phyloP scores from a whole-genome alignment of 1,284 basidiomycete species.

The Puccinia novopanici region DNA sequence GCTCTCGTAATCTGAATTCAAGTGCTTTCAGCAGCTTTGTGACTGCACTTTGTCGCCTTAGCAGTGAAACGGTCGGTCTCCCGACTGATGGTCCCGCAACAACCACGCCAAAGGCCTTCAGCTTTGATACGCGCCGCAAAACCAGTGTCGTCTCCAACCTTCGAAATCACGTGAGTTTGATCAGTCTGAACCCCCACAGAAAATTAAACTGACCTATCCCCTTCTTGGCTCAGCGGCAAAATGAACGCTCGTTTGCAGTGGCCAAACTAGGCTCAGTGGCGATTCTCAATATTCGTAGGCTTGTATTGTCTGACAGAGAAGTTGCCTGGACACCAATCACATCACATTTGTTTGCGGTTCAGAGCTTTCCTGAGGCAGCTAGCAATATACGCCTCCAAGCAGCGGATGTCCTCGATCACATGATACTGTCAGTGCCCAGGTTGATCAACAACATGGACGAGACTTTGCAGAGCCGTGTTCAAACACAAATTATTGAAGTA shows the following conservation, averaged over 20 bases:
- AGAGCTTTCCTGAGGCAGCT: constrained; percentile 70
- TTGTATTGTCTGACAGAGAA: constrained; percentile 75
- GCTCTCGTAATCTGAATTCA: constrained; percentile 41
- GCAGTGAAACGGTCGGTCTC: constrained; percentile 55
- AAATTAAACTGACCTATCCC: not conserved
- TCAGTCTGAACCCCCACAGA: not conserved
- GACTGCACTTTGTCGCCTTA: constrained; percentile 41
- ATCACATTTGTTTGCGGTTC: constrained; percentile 73
- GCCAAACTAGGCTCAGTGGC: constrained; percentile 78
- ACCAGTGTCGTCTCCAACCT: constrained; percentile 82
- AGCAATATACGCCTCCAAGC: constrained; percentile 83
- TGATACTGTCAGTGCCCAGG: constrained; percentile 70
- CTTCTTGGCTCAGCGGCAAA: constrained; percentile 52
- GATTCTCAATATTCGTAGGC: constrained; percentile 77
- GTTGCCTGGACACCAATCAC: constrained; percentile 84
- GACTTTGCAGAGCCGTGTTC: constrained; percentile 68
- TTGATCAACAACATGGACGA: constrained; percentile 59
- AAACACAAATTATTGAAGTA: constrained; percentile 77
- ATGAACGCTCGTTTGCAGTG: constrained; percentile 72
- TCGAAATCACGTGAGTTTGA: constrained; percentile 68
- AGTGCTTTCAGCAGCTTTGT: constrained; percentile 44
- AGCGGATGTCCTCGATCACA: constrained; percentile 77
- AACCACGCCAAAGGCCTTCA: constrained; percentile 51
- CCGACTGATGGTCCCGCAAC: constrained; percentile 42
- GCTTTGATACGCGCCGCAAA: constrained; percentile 59